phyloP scores from a whole-genome alignment of 495 filamentous ascomycete genomes.

The Arthonia radiata region DNA sequence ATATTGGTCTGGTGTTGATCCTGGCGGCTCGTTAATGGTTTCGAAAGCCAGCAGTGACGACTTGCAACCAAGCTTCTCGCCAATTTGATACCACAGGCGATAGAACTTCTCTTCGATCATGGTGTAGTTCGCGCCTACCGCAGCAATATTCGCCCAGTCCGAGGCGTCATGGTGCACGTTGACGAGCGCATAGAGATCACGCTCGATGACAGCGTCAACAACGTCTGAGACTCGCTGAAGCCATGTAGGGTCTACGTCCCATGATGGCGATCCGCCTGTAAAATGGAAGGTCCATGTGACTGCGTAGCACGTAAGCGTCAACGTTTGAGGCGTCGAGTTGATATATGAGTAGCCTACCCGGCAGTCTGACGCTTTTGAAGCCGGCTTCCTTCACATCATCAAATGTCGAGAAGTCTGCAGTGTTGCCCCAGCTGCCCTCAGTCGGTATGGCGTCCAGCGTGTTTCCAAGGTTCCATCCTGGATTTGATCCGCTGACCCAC shows the following conservation, averaged over 20 bases:
- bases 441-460: constrained; percentile 31
- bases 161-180: constrained; percentile 37
- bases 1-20: constrained; percentile 23
- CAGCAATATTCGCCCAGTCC: constrained; percentile 32
- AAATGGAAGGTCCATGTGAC: constrained; percentile 38
- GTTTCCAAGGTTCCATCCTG: constrained; percentile 24
- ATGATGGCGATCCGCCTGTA: constrained; percentile 21
- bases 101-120: constrained; percentile 31
- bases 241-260: constrained; percentile 27
- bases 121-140: constrained; percentile 20
- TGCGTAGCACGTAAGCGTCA: no score
- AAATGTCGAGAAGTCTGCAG: constrained; percentile 22
- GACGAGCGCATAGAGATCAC: constrained; percentile 26
- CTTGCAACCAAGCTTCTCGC: constrained; percentile 27
- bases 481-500: constrained; percentile 15
- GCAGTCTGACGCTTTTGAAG: constrained; percentile 33
- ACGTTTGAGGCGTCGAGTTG: constrained; percentile 4
- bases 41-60: constrained; percentile 31
- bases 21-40: constrained; percentile 33
- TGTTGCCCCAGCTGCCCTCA: constrained; percentile 36
- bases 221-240: constrained; percentile 35
- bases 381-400: constrained; percentile 25
- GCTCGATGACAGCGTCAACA: constrained; percentile 27
- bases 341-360: constrained; percentile 13
- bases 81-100: constrained; percentile 33